phyloP scores from a whole-genome alignment of 78 protist genomes.

The Dictyostelium citrinum region DNA sequence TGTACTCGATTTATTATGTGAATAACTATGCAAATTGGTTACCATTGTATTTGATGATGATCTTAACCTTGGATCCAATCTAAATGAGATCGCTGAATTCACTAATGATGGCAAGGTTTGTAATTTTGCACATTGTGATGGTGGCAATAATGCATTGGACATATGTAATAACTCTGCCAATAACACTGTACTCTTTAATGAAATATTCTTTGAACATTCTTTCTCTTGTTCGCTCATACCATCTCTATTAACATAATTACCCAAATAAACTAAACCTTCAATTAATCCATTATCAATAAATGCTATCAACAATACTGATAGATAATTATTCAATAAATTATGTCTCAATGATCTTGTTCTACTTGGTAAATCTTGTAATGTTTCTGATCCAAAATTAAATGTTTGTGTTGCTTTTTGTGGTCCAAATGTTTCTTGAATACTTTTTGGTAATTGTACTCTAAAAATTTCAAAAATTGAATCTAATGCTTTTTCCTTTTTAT shows the following conservation, averaged over 20 bases:
- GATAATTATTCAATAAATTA: slow-evolving; percentile 70
- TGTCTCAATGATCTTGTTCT: slow-evolving; percentile 38
- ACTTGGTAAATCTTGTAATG: slow-evolving; percentile 48
- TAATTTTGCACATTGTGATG: slow-evolving; percentile 71
- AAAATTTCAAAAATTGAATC: slow-evolving; percentile 77
- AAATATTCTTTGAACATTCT: background rate
- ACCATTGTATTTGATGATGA: slow-evolving; percentile 72
- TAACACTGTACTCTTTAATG: slow-evolving; percentile 53
- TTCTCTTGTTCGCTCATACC: slow-evolving; percentile 22
- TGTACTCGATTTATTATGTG: slow-evolving; percentile 35
- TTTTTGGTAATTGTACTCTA: slow-evolving; percentile 41
- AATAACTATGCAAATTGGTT: slow-evolving; percentile 51
- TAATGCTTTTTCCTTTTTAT: slow-evolving; percentile 18
- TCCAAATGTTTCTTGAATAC: slow-evolving; percentile 49
- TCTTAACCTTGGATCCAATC: slow-evolving; percentile 64
- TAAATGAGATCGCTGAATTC: slow-evolving; percentile 51
- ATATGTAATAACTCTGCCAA: slow-evolving; percentile 53
- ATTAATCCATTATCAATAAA: slow-evolving; percentile 71
- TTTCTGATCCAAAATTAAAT: slow-evolving; percentile 35
- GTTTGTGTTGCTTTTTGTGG: slow-evolving; percentile 34
- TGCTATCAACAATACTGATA: slow-evolving; percentile 50
- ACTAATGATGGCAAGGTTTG: slow-evolving; percentile 76
- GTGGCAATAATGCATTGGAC: slow-evolving; percentile 56
- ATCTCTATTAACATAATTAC: slow-evolving; percentile 23
- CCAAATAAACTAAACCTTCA: slow-evolving; percentile 73